These are phyloP conservation scores for Epichloe coenophiala DNA, from an alignment of 2,329 filamentous ascomycete species.

Conservation along the genomic window DNA sequence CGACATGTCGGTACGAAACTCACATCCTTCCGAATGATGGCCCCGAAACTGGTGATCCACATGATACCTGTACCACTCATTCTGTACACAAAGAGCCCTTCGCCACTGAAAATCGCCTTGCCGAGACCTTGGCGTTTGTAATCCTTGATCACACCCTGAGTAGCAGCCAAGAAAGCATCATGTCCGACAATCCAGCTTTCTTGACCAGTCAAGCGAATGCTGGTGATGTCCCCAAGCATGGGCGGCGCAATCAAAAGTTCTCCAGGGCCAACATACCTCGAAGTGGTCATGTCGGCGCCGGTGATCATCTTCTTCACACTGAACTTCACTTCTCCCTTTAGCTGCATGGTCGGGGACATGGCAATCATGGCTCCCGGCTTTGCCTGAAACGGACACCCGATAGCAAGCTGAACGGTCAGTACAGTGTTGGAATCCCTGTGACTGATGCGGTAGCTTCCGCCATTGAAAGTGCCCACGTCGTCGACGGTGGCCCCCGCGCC, in stretches of 20 bases:
- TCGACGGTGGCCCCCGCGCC: constrained; percentile 54
- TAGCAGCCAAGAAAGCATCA: constrained; percentile 75
- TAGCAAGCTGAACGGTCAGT: constrained; percentile 76
- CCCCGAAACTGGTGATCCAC: constrained; percentile 88
- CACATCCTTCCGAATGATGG: constrained; percentile 88
- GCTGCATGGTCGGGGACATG: constrained; percentile 79
- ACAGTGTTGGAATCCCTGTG: constrained; percentile 87
- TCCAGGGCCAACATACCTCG: constrained; percentile 76
- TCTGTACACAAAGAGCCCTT: constrained; percentile 83
- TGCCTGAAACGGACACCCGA: constrained; percentile 69
- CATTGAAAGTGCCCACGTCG: constrained; percentile 93
- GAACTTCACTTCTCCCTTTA: constrained; percentile 75
- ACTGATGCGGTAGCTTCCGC: constrained; percentile 84
- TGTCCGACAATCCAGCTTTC: constrained; percentile 76
- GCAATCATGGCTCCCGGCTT: constrained; percentile 88
- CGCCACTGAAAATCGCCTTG: constrained; percentile 89
- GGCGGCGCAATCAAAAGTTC: constrained; percentile 75
- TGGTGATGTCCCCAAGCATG: constrained; percentile 73
- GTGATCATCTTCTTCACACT: constrained; percentile 82
- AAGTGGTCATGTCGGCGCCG: constrained; percentile 65
- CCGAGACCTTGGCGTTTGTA: constrained; percentile 74
- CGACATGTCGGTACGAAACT: constrained; percentile 8
- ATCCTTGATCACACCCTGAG: constrained; percentile 73
- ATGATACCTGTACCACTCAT: constrained; percentile 68
- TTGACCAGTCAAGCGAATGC: constrained; percentile 56